A percentile compares a stretch with the other conserved stretches of the same genome.
These are phyloP conservation scores for Alternaria longipes DNA, from an alignment of 2,329 filamentous ascomycete genomes.

Conservation along the genomic window DNA sequence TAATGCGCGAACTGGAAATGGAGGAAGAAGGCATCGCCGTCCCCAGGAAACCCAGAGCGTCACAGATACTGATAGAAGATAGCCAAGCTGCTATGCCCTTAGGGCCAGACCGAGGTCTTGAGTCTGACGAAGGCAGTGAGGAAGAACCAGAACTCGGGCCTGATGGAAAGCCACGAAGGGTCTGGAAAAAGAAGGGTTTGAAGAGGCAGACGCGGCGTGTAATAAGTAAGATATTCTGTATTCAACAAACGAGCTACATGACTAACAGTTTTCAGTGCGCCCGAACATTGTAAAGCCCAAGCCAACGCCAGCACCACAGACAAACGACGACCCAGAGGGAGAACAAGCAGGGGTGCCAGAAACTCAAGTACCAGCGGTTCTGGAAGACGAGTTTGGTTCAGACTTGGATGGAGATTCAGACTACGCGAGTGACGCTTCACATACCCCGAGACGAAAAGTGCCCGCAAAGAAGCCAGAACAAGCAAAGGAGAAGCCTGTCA, in stretches of 20 bases:
- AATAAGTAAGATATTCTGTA: constrained; percentile 59
- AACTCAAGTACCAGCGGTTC: constrained; percentile 37
- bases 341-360: constrained; percentile 53
- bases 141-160: constrained; percentile 55
- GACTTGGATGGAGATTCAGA: constrained; percentile 50
- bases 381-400: constrained; percentile 47
- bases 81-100: constrained; percentile 57
- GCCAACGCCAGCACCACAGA: constrained; percentile 43
- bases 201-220: constrained; percentile 78
- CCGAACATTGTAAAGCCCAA: constrained; percentile 55
- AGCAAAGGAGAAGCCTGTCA: constrained; percentile 24
- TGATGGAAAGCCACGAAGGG: constrained; percentile 67
- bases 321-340: constrained; percentile 42
- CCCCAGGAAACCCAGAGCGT: constrained; percentile 36
- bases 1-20: constrained; percentile 74
- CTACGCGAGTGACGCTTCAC: constrained; percentile 53
- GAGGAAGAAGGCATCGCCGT: constrained; percentile 44
- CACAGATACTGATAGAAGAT: constrained; percentile 53
- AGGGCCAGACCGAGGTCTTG: constrained; percentile 54
- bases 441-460: constrained; percentile 42
- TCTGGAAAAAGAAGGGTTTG: constrained; percentile 84
- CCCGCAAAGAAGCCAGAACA: constrained; percentile 26
- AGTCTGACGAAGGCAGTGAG: constrained; percentile 69
- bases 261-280: constrained; percentile 49
- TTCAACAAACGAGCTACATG: background rate